Evolutionary conservation across 345 rosid species (phyloP), one percentile per base, ranked within the genome.

Genomic region (Citrus inodora): DNA sequence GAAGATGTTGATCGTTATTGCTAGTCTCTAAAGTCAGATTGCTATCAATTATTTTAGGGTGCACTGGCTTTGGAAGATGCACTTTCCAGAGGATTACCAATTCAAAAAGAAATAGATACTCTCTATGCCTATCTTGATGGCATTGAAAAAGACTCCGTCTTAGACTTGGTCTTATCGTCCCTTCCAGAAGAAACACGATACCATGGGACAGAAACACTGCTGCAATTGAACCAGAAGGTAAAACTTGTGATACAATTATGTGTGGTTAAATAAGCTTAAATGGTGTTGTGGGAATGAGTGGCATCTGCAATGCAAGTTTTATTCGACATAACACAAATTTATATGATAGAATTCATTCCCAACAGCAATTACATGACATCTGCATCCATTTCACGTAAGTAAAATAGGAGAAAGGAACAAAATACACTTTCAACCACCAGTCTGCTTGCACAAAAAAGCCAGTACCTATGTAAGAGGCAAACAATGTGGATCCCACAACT

Each of bases 51-150:
- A 51, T 62, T 85, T 66, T 74, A 94, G 99, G 98, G 97, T 81
- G 92, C 92, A 58, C 91, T 94, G 71, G 97, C 97, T 25, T 80
- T 96, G 70, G 98, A 94, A 82, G 98, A 92, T 86, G 91, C 94
- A 71, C 97, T 94, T 79, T 89, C 95, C 46, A 85, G 89, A 86
- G 99, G 99, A 67, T 87, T 90, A 28, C 98, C 99, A 68, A 88
- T 94, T 82, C 89, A 90, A 80, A 87, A 90, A 79, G 98, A 96
- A 84, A 87, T 96, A 38, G 90, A 89, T 82, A 82, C 86, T 71
- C 82, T 96, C 72, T 87, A 85, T 73, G 78, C 82, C 60, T 83
- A 88, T 79, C 88, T 94, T 64, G 90, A 94, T 71, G 97, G 92
- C 66, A 81, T 82, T 76, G 88, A 92, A 40, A 89, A 92, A 77